A percentile compares a stretch with the other conserved stretches of the same genome.
Conservation (phyloP, 208 protist genomes). For the Leishmania major region DNA sequence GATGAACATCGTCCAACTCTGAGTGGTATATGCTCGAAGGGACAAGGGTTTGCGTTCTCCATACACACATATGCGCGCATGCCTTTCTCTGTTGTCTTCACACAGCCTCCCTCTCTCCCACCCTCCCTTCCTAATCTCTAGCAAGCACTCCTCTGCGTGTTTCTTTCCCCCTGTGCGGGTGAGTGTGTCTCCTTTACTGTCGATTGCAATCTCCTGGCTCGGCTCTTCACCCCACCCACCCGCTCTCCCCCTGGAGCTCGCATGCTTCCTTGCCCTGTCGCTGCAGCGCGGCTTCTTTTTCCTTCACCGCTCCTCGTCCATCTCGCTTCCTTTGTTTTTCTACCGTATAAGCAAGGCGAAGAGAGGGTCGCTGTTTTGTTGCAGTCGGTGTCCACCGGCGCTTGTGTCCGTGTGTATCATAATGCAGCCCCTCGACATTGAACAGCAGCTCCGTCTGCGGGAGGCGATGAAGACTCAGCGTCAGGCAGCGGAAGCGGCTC, state of each 20-base stretch:
- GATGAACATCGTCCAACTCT: not conserved
- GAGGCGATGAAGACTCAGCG: conserved; percentile 20
- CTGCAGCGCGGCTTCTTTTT: not conserved
- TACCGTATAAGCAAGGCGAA: not conserved
- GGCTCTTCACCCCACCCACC: conserved; percentile 1
- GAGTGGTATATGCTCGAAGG: not conserved
- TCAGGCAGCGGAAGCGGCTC: conserved; percentile 12
- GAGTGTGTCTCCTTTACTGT: not conserved
- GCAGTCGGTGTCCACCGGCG: not conserved
- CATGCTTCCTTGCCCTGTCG: not conserved
- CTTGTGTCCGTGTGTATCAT: not conserved
- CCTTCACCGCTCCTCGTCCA: not conserved
- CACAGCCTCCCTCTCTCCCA: not conserved
- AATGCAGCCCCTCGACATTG: conserved; percentile 41
- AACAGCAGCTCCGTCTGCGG: conserved; percentile 46
- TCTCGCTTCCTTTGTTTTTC: too few relatives aligned
- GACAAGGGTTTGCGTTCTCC: not conserved
- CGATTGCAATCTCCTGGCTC: not conserved
- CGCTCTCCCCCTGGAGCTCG: not conserved
- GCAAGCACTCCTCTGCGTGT: not conserved
- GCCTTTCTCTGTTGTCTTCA: conserved; percentile 7
- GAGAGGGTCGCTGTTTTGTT: not conserved
- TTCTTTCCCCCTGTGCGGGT: not conserved
- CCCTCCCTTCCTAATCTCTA: not conserved
- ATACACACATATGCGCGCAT: not conserved